A percentile compares a stretch with the other conserved stretches of the same genome.
These are phyloP conservation scores for Casuarina cunninghamiana DNA, from an alignment of 306 rosid species.

Conservation along the genomic window DNA sequence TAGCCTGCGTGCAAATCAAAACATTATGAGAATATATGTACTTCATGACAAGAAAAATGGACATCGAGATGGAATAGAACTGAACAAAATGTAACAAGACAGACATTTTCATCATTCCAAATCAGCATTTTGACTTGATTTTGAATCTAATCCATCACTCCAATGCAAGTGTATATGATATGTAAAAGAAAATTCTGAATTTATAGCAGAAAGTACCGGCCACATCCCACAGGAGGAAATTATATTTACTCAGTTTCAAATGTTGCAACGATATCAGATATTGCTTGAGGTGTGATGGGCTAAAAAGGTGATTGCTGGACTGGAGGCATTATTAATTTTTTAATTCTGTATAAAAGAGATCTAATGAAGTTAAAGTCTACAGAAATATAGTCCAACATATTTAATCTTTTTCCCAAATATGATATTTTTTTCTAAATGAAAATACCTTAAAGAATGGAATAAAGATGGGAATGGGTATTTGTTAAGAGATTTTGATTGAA, in stretches of 20 bases:
- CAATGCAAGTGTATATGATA: not conserved
- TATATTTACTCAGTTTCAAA: too few relatives aligned
- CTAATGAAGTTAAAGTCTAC: not conserved
- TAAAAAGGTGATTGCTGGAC: not conserved
- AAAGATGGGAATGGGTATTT: not conserved
- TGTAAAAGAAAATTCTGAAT: not conserved
- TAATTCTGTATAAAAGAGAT: not conserved
- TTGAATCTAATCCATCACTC: too few relatives aligned
- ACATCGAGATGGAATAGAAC: not conserved
- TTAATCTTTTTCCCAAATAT: not conserved
- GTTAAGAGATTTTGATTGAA: too few relatives aligned
- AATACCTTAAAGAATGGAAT: not conserved
- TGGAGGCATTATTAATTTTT: too few relatives aligned
- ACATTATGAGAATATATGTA: slow-evolving; percentile 18
- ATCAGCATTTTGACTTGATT: not conserved
- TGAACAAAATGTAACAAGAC: not conserved
- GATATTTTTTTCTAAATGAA: not conserved
- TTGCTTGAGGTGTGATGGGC: too few relatives aligned
- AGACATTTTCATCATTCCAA: not conserved
- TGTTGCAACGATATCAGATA: too few relatives aligned
- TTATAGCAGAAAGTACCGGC: not conserved
- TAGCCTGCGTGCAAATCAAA: slow-evolving; percentile 62
- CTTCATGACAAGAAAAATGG: not conserved
- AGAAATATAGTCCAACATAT: not conserved
- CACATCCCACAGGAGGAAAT: not conserved